Percentiles rank a stretch among this genome's conserved stretches.
Conservation (phyloP, 495 filamentous ascomycete genomes). For the Penicillium steckii region DNA sequence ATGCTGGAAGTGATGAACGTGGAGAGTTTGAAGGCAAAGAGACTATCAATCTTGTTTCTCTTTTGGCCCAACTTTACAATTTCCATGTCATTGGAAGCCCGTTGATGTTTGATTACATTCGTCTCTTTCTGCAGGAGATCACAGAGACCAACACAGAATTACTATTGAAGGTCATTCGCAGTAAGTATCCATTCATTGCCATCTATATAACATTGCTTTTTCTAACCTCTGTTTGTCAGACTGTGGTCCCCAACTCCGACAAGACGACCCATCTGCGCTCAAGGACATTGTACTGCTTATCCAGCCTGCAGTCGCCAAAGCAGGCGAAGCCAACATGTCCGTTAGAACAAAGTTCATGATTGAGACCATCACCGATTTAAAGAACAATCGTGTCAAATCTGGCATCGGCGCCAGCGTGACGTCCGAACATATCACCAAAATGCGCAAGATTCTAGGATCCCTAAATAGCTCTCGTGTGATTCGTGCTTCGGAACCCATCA, state of each 20-base stretch:
- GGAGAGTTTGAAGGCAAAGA: constrained; percentile 61
- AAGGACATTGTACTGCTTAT: constrained; percentile 86
- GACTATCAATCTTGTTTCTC: constrained; percentile 72
- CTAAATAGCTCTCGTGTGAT: constrained; percentile 63
- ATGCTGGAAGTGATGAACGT: constrained; percentile 35
- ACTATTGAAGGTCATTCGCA: constrained; percentile 78
- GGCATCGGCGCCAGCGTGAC: constrained; percentile 60
- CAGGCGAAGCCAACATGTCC: constrained; percentile 68
- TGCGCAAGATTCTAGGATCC: constrained; percentile 78
- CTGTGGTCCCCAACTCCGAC: constrained; percentile 77
- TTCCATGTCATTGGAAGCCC: constrained; percentile 83
- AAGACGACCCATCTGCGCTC: constrained; percentile 86
- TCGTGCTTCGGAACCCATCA: constrained; percentile 76
- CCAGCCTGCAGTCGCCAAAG: constrained; percentile 64
- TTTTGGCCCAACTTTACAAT: constrained; percentile 86
- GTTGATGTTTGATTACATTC: constrained; percentile 87
- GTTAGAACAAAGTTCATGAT: constrained; percentile 98
- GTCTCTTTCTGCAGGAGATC: constrained; percentile 68
- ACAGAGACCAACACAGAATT: constrained; percentile 92
- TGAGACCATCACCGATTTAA: constrained; percentile 88
- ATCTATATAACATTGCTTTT: too few relatives aligned
- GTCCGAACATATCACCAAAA: constrained; percentile 75
- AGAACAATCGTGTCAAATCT: constrained; percentile 88
- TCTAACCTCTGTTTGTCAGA: constrained; percentile 29
- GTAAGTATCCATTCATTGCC: constrained; percentile 31